Percentiles rank a stretch among this genome's conserved stretches.
Conservation (phyloP, 805 yeast genomes). For the Dipodascopsis tothii region DNA sequence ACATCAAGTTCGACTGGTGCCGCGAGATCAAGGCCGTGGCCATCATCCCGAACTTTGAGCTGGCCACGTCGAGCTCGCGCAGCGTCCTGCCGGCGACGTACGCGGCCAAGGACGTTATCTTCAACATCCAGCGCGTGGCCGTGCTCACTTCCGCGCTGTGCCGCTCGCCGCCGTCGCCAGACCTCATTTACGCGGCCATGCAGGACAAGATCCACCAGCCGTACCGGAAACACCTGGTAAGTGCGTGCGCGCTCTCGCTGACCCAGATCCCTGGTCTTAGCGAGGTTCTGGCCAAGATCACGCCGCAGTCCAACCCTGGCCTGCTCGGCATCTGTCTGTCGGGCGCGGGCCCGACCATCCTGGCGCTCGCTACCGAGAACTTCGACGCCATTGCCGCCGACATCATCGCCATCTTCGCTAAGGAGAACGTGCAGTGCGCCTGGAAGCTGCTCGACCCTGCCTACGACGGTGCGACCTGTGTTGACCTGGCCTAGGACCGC, state of each 20-base stretch:
- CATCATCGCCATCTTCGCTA: conserved; percentile 60
- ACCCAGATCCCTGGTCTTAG: conserved; percentile 71
- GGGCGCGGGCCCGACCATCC: conserved; percentile 97
- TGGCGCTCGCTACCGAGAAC: conserved; percentile 85
- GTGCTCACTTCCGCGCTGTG: conserved; percentile 87
- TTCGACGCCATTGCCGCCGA: conserved; percentile 75
- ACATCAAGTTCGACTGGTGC: conserved; percentile 78
- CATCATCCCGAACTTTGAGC: conserved; percentile 88
- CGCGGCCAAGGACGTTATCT: conserved; percentile 73
- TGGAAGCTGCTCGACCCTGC: conserved; percentile 87
- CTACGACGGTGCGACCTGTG: conserved; percentile 66
- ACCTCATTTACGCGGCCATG: conserved; percentile 86
- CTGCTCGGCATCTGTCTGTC: conserved; percentile 88
- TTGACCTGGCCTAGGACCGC: neutral
- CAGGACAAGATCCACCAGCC: conserved; percentile 96
- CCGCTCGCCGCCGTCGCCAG: conserved; percentile 72
- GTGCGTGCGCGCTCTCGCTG: neutral
- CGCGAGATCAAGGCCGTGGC: conserved; percentile 78
- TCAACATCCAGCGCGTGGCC: conserved; percentile 88
- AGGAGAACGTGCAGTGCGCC: conserved; percentile 59
- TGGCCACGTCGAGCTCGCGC: conserved; percentile 84
- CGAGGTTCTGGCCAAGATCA: conserved; percentile 68
- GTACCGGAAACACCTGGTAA: conserved; percentile 70
- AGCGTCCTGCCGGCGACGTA: conserved; percentile 80
- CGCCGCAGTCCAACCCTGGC: conserved; percentile 71